Evolutionary conservation across 495 filamentous ascomycete species (phyloP), one percentile per base, ranked within the genome.

Genomic region (Aspergillus cristatus): DNA sequence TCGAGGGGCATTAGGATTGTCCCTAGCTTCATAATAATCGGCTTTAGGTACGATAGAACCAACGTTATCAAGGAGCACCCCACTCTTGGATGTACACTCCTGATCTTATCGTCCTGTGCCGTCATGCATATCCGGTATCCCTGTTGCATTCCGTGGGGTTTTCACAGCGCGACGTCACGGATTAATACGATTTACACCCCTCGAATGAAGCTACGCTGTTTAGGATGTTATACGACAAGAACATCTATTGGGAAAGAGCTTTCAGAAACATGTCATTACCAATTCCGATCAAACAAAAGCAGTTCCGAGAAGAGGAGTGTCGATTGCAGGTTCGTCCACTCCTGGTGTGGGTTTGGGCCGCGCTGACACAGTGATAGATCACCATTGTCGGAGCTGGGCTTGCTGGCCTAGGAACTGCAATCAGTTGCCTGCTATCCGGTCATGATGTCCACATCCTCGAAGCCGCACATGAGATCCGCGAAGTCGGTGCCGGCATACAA

Each of bases 361-460:
- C 20, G 20, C 26, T 28, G 7, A 35, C 12, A 3, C 5, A 4
- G 8, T 24, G 13, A 12, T 20, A 60, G 14, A 56, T 66, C 16
- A 7, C 79, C 1, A 64, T 85, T 13, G 64, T 79, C 15, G 80
- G 81, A 12, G 79, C 78, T 3, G 80, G 81, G 0, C 69, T 85
- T 11, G 74, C 74, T 14, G 81, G 81, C 0, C 62, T 85, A 2
- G 72, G 69, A 13, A 63, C 76, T 3, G 75, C 78, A 1, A 81
- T 84, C 41, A 58, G 74, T 25, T 67, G 70, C 40, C 60, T 67
- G 6, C 65, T 81, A 14, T 67, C 77, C 18, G 79, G 79, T 14
- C 79, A 84, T 53, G 38, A 49, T 14, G 76, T 82, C 7, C 63
- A 58, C 0, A 54, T 85, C 18, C 70, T 84, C 32, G 81, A 85